Evolutionary conservation across 225 moss, liverwort and hornwort species (phyloP), one percentile per base, ranked within the genome.

Genomic region (Bryoerythrophyllum caledonicum): DNA sequence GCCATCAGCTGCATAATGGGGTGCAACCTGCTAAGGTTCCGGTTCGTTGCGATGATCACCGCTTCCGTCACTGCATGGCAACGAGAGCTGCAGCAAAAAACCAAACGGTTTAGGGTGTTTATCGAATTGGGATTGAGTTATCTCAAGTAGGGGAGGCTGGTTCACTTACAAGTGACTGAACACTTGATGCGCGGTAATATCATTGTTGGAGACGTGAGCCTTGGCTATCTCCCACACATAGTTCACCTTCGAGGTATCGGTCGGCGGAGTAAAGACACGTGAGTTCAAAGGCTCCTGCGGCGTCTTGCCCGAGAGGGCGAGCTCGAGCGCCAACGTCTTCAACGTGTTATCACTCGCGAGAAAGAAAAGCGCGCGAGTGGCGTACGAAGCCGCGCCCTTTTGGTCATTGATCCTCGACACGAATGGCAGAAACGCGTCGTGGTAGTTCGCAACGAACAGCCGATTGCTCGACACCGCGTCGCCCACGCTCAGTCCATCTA

Each of bases 401-500:
- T 64, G 62, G 5, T 79, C 71, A 74, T 93, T 96, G 54, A 96
- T 91, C 24, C 17, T 59, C n/a, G 76, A 67, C 23, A 91, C 28
- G 12, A 46, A 91, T 5, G 93, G 93, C 32, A 90, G 80, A 65
- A 68, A 89, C 10, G 90, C 5, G 46, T 96, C 93, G 70, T 95
- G 91, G 78, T 78, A 86, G 60, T 86, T 75, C 32, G 52, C 81
- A 19, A 83, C 83, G 26, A 78, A 86, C 27, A 86, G 2, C 51
- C 28, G 78, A 69, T 83, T 83, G 3, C n/a, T 44, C 24, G 64
- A 25, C 59, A 81, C 46, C 27, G 83, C 86, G 77, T 80, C 54
- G 9, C 72, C 63, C 0, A 75, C 68, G 28, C 57, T 80, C 1
- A 83, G 67, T 4, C 80, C 83, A 1, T 78, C 79, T 30, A 86